A percentile compares a stretch with the other conserved stretches of the same genome.
Conservation (phyloP, 805 yeast species). For the Kuraishia ogatae region DNA sequence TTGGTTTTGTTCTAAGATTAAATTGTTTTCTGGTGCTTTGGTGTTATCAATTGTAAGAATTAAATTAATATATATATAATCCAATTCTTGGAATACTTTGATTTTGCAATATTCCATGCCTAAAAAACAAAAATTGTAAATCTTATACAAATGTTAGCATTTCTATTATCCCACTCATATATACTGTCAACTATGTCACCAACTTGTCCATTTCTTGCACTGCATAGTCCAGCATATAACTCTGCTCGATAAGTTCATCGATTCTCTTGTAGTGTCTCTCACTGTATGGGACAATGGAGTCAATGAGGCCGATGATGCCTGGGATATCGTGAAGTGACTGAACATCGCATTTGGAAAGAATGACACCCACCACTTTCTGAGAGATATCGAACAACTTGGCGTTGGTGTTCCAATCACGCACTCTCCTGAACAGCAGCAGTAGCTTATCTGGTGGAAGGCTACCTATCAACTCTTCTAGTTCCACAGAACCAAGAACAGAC, state of each 20-base stretch:
- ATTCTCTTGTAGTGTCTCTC: slow-evolving; percentile 76
- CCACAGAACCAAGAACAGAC: slow-evolving; percentile 44
- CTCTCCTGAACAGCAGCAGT: slow-evolving; percentile 52
- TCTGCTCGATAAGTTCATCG: slow-evolving; percentile 76
- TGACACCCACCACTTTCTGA: slow-evolving; percentile 63
- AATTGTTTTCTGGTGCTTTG: too few relatives aligned
- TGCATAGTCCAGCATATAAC: slow-evolving; percentile 78
- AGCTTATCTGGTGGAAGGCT: slow-evolving; percentile 53
- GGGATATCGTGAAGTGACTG: slow-evolving; percentile 53
- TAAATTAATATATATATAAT: too few relatives aligned
- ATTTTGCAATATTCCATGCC: too few relatives aligned
- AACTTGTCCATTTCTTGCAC: slow-evolving; percentile 63
- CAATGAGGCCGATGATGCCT: slow-evolving; percentile 60
- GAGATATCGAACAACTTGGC: slow-evolving; percentile 72
- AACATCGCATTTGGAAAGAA: slow-evolving; percentile 47
- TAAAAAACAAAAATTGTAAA: too few relatives aligned
- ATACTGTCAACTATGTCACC: neutral
- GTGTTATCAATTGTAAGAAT: too few relatives aligned
- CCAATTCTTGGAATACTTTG: too few relatives aligned
- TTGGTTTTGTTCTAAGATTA: too few relatives aligned
- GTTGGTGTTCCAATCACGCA: slow-evolving; percentile 94
- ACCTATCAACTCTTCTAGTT: slow-evolving; percentile 57
- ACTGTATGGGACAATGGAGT: slow-evolving; percentile 78
- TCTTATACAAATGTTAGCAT: too few relatives aligned
- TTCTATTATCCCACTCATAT: neutral